Percentiles rank a stretch among this genome's conserved stretches.
Conservation (phyloP, 1,139 yeast genomes). For the Candida sp. region DNA sequence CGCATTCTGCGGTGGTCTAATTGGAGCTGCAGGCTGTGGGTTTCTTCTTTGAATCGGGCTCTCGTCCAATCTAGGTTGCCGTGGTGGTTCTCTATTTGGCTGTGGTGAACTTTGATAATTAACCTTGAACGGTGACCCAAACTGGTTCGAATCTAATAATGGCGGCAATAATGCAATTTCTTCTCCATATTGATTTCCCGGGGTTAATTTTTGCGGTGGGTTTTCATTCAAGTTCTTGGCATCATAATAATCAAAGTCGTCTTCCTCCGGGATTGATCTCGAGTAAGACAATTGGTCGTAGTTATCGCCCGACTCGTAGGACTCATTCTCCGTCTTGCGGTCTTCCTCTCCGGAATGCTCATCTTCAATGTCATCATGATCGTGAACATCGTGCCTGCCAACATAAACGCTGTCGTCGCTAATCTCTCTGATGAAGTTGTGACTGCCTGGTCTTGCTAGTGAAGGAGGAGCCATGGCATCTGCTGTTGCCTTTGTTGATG, state of each 20-base stretch:
- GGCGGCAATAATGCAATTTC: conserved; percentile 27
- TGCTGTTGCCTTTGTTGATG: neutral
- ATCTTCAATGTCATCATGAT: conserved; percentile 11
- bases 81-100: neutral
- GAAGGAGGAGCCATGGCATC: neutral
- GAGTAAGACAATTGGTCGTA: conserved; percentile 10
- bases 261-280: conserved; percentile 10
- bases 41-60: neutral
- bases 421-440: conserved; percentile 40
- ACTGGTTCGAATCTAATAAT: conserved; percentile 16
- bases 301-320: conserved; percentile 13
- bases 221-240: conserved; percentile 25
- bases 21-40: neutral
- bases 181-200: conserved; percentile 26
- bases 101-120: conserved; percentile 19
- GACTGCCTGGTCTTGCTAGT: conserved; percentile 11
- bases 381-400: conserved; percentile 11
- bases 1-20: conserved; percentile 5
- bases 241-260: conserved; percentile 23
- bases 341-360: conserved; percentile 6
- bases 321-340: conserved; percentile 6
- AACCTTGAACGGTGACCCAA: conserved; percentile 42
- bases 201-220: conserved; percentile 31
- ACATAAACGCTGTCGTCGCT: conserved; percentile 23
- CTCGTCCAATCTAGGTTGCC: neutral